A percentile compares a stretch with the other conserved stretches of the same genome.
These are phyloP conservation scores for Boletus albobrunnescens DNA, from an alignment of 1,284 basidiomycete species.

Conservation along the genomic window DNA sequence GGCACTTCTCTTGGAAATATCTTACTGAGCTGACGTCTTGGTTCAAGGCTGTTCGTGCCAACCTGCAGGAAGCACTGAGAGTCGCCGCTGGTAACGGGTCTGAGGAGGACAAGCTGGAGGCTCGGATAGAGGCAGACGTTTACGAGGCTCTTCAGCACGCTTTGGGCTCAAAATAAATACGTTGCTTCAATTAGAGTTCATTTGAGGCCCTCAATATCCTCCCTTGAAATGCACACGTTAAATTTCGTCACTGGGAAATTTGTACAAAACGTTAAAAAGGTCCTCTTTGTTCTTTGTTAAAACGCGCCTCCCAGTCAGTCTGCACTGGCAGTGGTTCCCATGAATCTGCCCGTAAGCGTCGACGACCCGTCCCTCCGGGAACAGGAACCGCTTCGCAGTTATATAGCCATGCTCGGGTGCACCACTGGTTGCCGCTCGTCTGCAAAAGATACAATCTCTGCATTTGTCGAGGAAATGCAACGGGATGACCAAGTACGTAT, in stretches of 20 bases:
- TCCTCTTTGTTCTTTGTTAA: not conserved
- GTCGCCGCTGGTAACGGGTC: conserved; percentile 80
- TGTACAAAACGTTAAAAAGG: not conserved
- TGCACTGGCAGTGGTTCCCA: conserved; percentile 1
- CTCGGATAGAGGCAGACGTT: conserved; percentile 92
- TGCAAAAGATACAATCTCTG: not conserved
- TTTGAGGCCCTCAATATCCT: not conserved
- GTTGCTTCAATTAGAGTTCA: conserved; percentile 13
- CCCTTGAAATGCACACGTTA: too few relatives aligned
- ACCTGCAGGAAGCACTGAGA: conserved; percentile 86
- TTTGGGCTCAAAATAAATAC: conserved; percentile 53
- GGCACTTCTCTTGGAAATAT: not conserved
- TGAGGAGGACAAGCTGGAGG: conserved; percentile 92
- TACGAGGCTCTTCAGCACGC: conserved; percentile 94
- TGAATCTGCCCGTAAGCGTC: conserved; percentile 18
- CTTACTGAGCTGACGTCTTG: conserved; percentile 12
- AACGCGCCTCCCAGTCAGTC: conserved; percentile 1
- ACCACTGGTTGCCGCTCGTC: not conserved
- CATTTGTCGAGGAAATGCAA: conserved; percentile 18
- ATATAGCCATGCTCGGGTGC: not conserved
- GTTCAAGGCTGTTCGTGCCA: conserved; percentile 79
- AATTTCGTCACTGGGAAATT: not conserved
- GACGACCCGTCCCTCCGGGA: conserved; percentile 23
- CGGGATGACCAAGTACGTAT: conserved; percentile 16
- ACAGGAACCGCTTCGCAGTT: conserved; percentile 19